Percentiles rank a stretch among this genome's conserved stretches.
phyloP scores from a whole-genome alignment of 805 yeast species.

The Candida tibetensis region DNA sequence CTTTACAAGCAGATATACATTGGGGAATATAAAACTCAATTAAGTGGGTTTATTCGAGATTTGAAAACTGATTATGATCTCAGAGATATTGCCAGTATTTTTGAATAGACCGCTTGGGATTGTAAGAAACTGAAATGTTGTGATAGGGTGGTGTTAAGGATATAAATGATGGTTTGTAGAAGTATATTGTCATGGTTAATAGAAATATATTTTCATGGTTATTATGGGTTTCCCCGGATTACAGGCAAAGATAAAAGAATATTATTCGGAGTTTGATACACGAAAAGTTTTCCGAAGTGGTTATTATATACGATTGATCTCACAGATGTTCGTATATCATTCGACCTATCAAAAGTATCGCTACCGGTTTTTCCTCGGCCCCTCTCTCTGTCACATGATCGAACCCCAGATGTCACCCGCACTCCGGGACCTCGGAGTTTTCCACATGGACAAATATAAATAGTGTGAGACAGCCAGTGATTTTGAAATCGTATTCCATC shows the following conservation, averaged over 20 bases:
- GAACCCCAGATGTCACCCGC: slow-evolving; percentile 1
- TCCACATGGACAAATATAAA: background rate
- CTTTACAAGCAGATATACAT: slow-evolving; percentile 38
- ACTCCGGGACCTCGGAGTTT: background rate
- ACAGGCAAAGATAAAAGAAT: too few relatives aligned
- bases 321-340: too few relatives aligned
- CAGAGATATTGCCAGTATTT: slow-evolving; percentile 22
- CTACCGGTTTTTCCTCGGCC: background rate
- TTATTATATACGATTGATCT: too few relatives aligned
- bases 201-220: too few relatives aligned
- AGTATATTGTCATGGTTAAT: too few relatives aligned
- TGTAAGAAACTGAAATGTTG: too few relatives aligned
- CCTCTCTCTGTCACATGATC: background rate
- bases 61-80: slow-evolving; percentile 52
- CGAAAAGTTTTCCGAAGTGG: too few relatives aligned
- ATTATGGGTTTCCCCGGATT: too few relatives aligned
- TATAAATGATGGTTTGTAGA: too few relatives aligned
- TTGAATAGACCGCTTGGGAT: background rate
- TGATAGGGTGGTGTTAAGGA: background rate
- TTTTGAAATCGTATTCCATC: too few relatives aligned
- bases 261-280: too few relatives aligned
- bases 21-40: slow-evolving; percentile 41
- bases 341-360: too few relatives aligned
- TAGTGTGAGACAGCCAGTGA: background rate
- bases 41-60: slow-evolving; percentile 48